Percentiles rank a stretch among this genome's conserved stretches.
Evolutionary conservation across 768 basidiomycete species (phyloP).

Genomic region (Nidularia sp.): DNA sequence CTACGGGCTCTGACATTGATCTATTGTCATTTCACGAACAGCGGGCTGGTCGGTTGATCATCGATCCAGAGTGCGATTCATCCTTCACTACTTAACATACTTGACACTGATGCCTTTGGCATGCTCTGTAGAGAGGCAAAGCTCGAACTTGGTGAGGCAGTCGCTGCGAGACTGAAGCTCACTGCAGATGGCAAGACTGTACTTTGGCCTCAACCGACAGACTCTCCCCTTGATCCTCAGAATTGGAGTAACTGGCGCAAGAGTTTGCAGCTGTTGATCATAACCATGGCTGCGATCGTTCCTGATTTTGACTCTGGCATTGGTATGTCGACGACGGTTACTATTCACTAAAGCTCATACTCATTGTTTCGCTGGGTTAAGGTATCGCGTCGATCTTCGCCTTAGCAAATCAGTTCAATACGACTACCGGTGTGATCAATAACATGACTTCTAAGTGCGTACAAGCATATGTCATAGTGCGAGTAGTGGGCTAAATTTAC

Average conservation of each 20-base stretch:
- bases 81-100: not conserved
- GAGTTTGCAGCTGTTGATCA: constrained; percentile 50
- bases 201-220: constrained; percentile 68
- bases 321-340: constrained; percentile 26
- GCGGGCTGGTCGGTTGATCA: constrained; percentile 53
- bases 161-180: constrained; percentile 55
- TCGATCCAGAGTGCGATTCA: constrained; percentile 54
- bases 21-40: constrained; percentile 46
- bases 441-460: constrained; percentile 54
- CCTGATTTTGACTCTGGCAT: constrained; percentile 69
- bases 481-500: not conserved
- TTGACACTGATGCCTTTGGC: not conserved
- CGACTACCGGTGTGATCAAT: constrained; percentile 55
- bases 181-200: constrained; percentile 53
- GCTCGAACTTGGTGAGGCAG: constrained; percentile 53
- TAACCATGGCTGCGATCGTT: constrained; percentile 61
- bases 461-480: not conserved
- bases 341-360: not conserved
- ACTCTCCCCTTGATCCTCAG: constrained; percentile 61
- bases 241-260: constrained; percentile 58
- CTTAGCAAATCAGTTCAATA: constrained; percentile 50
- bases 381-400: constrained; percentile 63
- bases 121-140: constrained; percentile 46
- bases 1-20: constrained; percentile 19
- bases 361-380: constrained; percentile 9